Evolutionary conservation across 192 early-diverging fungal genomes (phyloP), one percentile per base, ranked within the genome.

Genomic region (Coemansia sp.): DNA sequence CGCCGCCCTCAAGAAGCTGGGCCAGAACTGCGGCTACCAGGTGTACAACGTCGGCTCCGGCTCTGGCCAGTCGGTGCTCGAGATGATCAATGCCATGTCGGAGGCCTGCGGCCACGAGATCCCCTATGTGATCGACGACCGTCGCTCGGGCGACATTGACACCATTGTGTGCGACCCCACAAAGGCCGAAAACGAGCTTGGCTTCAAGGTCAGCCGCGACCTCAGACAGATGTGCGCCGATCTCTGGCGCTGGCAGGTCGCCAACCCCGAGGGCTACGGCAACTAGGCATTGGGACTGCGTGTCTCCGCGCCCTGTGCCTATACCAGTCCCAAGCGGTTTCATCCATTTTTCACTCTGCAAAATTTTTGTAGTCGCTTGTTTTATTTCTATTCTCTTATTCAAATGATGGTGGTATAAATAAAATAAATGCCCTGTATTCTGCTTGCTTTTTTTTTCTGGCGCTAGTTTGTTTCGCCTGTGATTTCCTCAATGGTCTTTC

Each of bases 1-100:
- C 8, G 84, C 85, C 22, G 92, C 95, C 0, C 71, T 98, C 19
- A 83, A 87, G 53, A 89, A 94, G 56, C 72, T 98, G 59, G 16
- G 60, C 18, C 60, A 60, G 23, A 85, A 85, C 61, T 79, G 75
- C 18, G 77, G 77, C 48, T 80, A 71, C 57, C 83, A 85, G 61
- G 78, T 86, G n/a, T 98, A 92, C 61, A 98, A 98, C 71, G 73
- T 98, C 19, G 96, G 95, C 27, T 88, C 88, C 14, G 96, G 96
- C 55, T 78, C 85, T n/a, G 96, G 96, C 19, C 94, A 89, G 84
- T 89, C 92, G 6, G 96, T 98, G 62, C 80, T 91, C 58, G 88
- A 98, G 71, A 92, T 98, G 74, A 85, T 98, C 56, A 84, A 89
- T 30, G 89, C 93, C 55, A 90, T 92, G 61, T 81, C 86, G 45